phyloP scores from a whole-genome alignment of 169 alveolate species.

The Plasmodium relictum region DNA sequence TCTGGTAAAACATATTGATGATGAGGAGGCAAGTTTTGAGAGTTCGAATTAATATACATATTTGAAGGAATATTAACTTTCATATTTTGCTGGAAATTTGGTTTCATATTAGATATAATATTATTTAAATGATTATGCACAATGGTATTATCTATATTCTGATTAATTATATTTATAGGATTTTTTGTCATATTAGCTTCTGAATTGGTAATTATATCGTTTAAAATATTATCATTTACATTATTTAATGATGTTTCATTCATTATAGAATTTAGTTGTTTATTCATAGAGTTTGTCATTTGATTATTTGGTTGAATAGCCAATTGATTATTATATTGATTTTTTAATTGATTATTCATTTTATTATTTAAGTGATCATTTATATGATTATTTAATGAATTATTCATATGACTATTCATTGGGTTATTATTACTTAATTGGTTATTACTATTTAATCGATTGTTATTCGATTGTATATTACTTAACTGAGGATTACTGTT shows the following conservation, averaged over 20 bases:
- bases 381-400: conserved; percentile 5
- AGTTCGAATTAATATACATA: conserved; percentile 29
- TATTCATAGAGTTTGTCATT: conserved; percentile 15
- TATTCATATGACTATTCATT: conserved; percentile 4
- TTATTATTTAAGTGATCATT: conserved; percentile 5
- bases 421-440: conserved; percentile 10
- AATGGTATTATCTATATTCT: conserved; percentile 53
- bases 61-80: conserved; percentile 32
- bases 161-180: conserved; percentile 55
- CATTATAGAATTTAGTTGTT: conserved; percentile 24
- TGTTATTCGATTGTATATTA: not conserved
- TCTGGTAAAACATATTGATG: conserved; percentile 26
- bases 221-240: conserved; percentile 17
- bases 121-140: conserved; percentile 42
- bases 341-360: conserved; percentile 13
- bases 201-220: conserved; percentile 39
- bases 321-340: conserved; percentile 15
- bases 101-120: conserved; percentile 21
- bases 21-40: conserved; percentile 4
- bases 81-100: conserved; percentile 23
- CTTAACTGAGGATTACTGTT: not conserved
- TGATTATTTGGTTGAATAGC: conserved; percentile 14
- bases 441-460: conserved; percentile 1
- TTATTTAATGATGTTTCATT: conserved; percentile 4
- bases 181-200: conserved; percentile 24